Evolutionary conservation across 306 rosid species (phyloP).

Genomic region (Dalbergia cochinchinensis): DNA sequence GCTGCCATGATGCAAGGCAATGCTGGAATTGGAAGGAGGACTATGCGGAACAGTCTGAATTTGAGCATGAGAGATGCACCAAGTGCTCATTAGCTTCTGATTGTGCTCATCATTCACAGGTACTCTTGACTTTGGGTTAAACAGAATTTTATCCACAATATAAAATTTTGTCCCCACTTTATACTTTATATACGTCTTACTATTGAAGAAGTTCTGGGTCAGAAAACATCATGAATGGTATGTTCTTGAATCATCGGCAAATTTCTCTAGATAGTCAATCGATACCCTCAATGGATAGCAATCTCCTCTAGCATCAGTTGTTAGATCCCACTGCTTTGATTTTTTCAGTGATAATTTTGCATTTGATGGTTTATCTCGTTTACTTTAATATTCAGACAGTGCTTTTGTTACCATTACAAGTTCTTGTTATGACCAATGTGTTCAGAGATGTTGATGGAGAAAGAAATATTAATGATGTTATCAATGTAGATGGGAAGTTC

Average conservation of each 20-base stretch:
- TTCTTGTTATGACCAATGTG: not conserved
- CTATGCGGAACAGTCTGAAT: slow-evolving; percentile 91
- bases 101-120: slow-evolving; percentile 59
- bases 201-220: slow-evolving; percentile 27
- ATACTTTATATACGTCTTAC: slow-evolving; percentile 27
- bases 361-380: not conserved
- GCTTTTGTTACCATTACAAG: slow-evolving; percentile 11
- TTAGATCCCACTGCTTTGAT: slow-evolving; percentile 12
- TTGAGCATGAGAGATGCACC: slow-evolving; percentile 94
- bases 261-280: not conserved
- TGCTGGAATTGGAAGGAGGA: slow-evolving; percentile 88
- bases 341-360: not conserved
- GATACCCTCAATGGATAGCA: slow-evolving; percentile 9
- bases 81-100: slow-evolving; percentile 61
- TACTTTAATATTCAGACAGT: slow-evolving; percentile 10
- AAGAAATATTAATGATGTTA: slow-evolving; percentile 15
- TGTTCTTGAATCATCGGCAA: not conserved
- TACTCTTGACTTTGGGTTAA: slow-evolving; percentile 48
- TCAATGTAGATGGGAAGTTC: slow-evolving; percentile 8
- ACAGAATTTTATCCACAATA: slow-evolving; percentile 13
- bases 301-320: slow-evolving; percentile 1
- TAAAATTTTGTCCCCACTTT: slow-evolving; percentile 17
- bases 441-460: slow-evolving; percentile 9
- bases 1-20: slow-evolving; percentile 98
- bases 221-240: not conserved